Conservation (phyloP, 768 basidiomycete species). For the Mycena rebaudengoi region DNA sequence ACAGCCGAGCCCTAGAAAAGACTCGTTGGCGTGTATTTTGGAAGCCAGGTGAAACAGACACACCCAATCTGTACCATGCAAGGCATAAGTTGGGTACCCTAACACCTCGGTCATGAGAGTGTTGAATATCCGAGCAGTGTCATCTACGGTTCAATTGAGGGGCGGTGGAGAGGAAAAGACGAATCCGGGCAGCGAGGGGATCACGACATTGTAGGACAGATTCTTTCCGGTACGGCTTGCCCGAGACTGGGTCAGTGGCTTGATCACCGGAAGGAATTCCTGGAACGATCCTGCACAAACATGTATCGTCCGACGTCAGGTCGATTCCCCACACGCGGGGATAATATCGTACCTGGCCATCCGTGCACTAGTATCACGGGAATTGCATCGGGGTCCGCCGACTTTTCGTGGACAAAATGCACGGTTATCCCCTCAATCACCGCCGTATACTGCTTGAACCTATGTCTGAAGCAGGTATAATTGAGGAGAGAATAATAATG, state of each 20-base stretch:
- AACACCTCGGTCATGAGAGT: conserved; percentile 34
- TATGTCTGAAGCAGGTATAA: neutral
- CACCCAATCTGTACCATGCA: conserved; percentile 32
- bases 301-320: too few species aligned
- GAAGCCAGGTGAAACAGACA: too few species aligned
- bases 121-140: conserved; percentile 33
- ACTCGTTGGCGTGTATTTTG: too few species aligned
- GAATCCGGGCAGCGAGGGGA: conserved; percentile 22
- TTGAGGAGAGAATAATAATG: neutral
- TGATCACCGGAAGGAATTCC: too few species aligned
- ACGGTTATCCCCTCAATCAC: conserved; percentile 13
- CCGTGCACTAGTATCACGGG: neutral
- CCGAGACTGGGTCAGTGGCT: neutral
- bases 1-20: too few species aligned
- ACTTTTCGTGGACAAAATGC: too few species aligned
- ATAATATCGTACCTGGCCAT: neutral
- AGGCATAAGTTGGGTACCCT: conserved; percentile 31
- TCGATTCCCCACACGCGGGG: neutral
- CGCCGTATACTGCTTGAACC: conserved; percentile 15
- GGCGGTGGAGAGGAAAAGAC: conserved; percentile 19
- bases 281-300: conserved; percentile 2
- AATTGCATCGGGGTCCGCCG: neutral
- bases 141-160: conserved; percentile 24
- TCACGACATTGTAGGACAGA: neutral
- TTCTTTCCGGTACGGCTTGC: neutral